Evolutionary conservation across 1,284 basidiomycete species (phyloP), one percentile per base, ranked within the genome.

Genomic region (Paramarasmius palmivorus): DNA sequence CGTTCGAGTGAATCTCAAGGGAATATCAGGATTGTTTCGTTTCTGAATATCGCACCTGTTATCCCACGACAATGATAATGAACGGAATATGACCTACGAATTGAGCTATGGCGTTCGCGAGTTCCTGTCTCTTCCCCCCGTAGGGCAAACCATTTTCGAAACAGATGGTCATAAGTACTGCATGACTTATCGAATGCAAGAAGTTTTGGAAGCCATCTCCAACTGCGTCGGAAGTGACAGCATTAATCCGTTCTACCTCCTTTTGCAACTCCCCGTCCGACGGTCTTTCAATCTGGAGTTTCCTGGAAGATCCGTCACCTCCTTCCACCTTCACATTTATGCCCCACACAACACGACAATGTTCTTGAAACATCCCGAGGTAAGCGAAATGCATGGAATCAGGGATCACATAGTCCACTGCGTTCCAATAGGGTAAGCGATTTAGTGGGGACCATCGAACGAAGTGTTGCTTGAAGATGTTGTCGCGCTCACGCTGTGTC

Each of bases 301-400:
- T 19, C 15, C 12, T n/a, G 17, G 17, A 41, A 3, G 10, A 19
- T 41, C 61, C 60, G 49, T 63, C 60, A 2, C 61, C 59, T 14
- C 65, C 63, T n/a, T 53, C 48, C 15, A 47, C 20, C 8, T 53
- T 44, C 0, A 57, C 42, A 44, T 65, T 60, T 39, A 73, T 40
- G 57, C 57, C 46, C 73, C 70, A 40, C 60, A n/a, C n/a, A n/a
- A n/a, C n/a, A n/a, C n/a, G n/a, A n/a, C n/a, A n/a, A n/a, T n/a
- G n/a, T n/a, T n/a, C 57, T 17, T 64, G 60, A 7, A 69, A 49
- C 6, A 64, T 35, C 15, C 66, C 65, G 0, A 73, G 63, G 37
- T 65, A 68, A 1, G 66, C 55, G 5, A 61, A 61, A 51, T 75
- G 73, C 71, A 75, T 72, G 5, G 65, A 54, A 48, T 75, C 72